These are phyloP conservation scores for Nepenthes mirabilis DNA, from an alignment of 148 eudicot genomes.

Conservation along the genomic window DNA sequence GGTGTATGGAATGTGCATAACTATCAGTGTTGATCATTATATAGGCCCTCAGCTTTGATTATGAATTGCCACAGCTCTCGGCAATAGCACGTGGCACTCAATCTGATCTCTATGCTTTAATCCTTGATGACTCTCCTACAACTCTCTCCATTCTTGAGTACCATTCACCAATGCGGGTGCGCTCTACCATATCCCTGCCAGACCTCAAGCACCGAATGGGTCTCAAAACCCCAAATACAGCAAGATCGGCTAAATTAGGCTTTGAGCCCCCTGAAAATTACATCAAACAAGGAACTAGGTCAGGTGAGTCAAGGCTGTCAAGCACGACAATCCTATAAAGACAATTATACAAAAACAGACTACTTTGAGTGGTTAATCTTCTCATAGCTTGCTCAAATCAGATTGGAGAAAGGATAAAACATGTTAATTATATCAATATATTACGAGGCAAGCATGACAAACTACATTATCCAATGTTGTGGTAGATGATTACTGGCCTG, in stretches of 20 bases:
- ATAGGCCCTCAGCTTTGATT: too few relatives aligned
- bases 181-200: conserved; percentile 86
- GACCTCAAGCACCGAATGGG: conserved; percentile 79
- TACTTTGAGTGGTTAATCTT: neutral
- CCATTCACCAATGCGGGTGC: conserved; percentile 83
- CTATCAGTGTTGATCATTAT: too few relatives aligned
- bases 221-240: conserved; percentile 86
- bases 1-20: too few relatives aligned
- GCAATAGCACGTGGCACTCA: neutral
- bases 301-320: neutral
- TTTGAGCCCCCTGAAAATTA: conserved; percentile 48
- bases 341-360: neutral
- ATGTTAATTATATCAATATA: too few relatives aligned
- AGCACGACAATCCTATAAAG: neutral
- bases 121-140: conserved; percentile 49
- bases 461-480: too few relatives aligned
- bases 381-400: neutral
- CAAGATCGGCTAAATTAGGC: conserved; percentile 85
- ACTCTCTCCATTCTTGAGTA: conserved; percentile 62
- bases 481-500: too few relatives aligned
- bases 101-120: conserved; percentile 13
- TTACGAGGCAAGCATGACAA: too few relatives aligned
- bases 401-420: neutral
- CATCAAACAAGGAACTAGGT: neutral
- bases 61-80: too few relatives aligned